phyloP scores from a whole-genome alignment of 495 filamentous ascomycete species.

The Aspergillus egyptiacus region DNA sequence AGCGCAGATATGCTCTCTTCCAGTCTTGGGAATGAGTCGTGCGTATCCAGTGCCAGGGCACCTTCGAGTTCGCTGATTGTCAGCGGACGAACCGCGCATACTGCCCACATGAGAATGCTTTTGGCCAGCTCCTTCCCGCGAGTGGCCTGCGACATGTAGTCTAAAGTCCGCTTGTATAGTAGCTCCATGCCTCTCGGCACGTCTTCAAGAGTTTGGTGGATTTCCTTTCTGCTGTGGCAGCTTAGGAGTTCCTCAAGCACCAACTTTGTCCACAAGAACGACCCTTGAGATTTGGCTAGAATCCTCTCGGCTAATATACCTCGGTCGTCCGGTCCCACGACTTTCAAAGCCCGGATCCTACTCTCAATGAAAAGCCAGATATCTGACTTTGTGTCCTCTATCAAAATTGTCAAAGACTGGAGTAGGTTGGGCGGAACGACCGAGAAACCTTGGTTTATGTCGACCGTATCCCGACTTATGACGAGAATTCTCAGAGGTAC shows the following conservation, averaged over 20 bases:
- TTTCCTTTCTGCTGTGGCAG: slow-evolving; percentile 22
- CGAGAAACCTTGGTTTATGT: slow-evolving; percentile 9
- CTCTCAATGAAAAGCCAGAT: slow-evolving; percentile 17
- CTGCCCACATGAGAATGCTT: slow-evolving; percentile 28
- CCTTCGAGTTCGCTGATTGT: slow-evolving; percentile 24
- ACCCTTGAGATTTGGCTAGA: slow-evolving; percentile 28
- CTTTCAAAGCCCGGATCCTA: slow-evolving; percentile 12
- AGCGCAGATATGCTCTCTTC: slow-evolving; percentile 22
- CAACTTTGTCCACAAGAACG: slow-evolving; percentile 32
- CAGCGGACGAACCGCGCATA: slow-evolving; percentile 25
- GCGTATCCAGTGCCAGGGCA: slow-evolving; percentile 27
- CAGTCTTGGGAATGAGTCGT: slow-evolving; percentile 23
- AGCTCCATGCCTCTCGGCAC: slow-evolving; percentile 32
- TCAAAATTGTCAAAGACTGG: slow-evolving; percentile 3
- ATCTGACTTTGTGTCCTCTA: slow-evolving; percentile 20
- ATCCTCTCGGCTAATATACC: slow-evolving; percentile 20
- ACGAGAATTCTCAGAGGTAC: slow-evolving; percentile 28
- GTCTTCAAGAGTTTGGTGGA: slow-evolving; percentile 24
- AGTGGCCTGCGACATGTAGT: slow-evolving; percentile 4
- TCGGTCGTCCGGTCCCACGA: slow-evolving; percentile 7
- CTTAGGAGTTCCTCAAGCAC: slow-evolving; percentile 26
- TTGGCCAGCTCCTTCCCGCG: slow-evolving; percentile 21
- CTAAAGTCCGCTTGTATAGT: slow-evolving; percentile 28
- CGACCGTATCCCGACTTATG: slow-evolving; percentile 21
- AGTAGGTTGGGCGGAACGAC: neutral